Evolutionary conservation across 208 protist genomes (phyloP).

Genomic region (Blastocrithidia nonstop): DNA sequence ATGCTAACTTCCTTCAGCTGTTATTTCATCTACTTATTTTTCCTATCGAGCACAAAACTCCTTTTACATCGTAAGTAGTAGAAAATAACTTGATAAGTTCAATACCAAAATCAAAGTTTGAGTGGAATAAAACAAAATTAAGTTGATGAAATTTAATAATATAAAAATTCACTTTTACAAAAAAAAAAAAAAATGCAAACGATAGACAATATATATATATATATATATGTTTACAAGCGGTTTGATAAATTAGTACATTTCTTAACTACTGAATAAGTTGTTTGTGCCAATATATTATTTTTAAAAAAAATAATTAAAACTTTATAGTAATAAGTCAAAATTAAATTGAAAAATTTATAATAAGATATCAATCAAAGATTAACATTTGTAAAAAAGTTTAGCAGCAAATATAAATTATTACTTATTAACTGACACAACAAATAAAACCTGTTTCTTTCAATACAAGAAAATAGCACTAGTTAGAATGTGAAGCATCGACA

Average conservation of each 20-base stretch:
- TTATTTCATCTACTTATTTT: background rate
- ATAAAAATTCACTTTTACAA: background rate
- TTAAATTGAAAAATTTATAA: no score
- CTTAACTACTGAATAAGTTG: background rate
- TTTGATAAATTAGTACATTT: background rate
- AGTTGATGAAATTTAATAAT: background rate
- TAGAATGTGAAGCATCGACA: no score
- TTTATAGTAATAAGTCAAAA: no score
- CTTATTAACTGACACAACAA: no score
- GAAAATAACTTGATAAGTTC: conserved; percentile 1
- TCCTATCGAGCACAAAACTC: background rate
- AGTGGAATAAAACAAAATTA: background rate
- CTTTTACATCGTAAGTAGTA: background rate
- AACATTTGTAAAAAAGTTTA: no score
- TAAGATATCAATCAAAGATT: no score
- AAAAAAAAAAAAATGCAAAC: background rate
- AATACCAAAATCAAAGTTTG: background rate
- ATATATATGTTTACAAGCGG: background rate
- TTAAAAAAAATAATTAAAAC: no score
- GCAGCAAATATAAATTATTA: no score
- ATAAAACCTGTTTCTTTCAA: no score
- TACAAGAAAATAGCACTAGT: no score
- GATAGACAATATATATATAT: no score
- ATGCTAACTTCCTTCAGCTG: background rate
- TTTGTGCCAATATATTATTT: background rate